These are phyloP conservation scores for Pseudocercospora cruenta DNA, from an alignment of 2,329 filamentous ascomycete genomes.

Conservation along the genomic window DNA sequence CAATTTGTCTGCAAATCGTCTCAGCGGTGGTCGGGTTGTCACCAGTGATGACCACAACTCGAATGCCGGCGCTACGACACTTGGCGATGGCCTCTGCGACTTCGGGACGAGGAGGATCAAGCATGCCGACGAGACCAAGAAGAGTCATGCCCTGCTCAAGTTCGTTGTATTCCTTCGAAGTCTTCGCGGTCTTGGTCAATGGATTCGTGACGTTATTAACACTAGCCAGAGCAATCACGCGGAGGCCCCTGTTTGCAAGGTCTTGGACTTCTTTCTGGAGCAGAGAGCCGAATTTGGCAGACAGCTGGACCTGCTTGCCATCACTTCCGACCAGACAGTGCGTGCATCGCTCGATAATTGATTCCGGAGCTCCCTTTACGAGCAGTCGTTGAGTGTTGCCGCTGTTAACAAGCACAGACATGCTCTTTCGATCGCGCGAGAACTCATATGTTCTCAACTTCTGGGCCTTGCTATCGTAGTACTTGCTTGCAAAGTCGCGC, in stretches of 20 bases:
- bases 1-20: slow-evolving; percentile 96
- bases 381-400: slow-evolving; percentile 76
- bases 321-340: slow-evolving; percentile 76
- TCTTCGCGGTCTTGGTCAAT: slow-evolving; percentile 72
- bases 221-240: slow-evolving; percentile 90
- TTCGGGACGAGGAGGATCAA: slow-evolving; percentile 93
- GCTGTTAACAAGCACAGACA: slow-evolving; percentile 87
- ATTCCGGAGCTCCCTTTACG: slow-evolving; percentile 95
- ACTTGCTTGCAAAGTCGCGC: slow-evolving; percentile 79
- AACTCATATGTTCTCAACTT: slow-evolving; percentile 92
- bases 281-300: slow-evolving; percentile 68
- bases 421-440: slow-evolving; percentile 96
- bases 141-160: slow-evolving; percentile 94
- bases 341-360: slow-evolving; percentile 89
- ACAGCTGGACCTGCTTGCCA: slow-evolving; percentile 76
- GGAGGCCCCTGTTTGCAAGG: slow-evolving; percentile 89
- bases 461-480: slow-evolving; percentile 76
- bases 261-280: slow-evolving; percentile 80
- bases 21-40: slow-evolving; percentile 98
- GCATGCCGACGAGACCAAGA: slow-evolving; percentile 91
- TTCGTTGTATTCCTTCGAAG: slow-evolving; percentile 79
- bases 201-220: slow-evolving; percentile 73
- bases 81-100: slow-evolving; percentile 83
- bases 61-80: slow-evolving; percentile 90
- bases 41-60: slow-evolving; percentile 96